These are phyloP conservation scores for Penicillium fuscoglaucum DNA, from an alignment of 2,329 filamentous ascomycete genomes.

Conservation along the genomic window DNA sequence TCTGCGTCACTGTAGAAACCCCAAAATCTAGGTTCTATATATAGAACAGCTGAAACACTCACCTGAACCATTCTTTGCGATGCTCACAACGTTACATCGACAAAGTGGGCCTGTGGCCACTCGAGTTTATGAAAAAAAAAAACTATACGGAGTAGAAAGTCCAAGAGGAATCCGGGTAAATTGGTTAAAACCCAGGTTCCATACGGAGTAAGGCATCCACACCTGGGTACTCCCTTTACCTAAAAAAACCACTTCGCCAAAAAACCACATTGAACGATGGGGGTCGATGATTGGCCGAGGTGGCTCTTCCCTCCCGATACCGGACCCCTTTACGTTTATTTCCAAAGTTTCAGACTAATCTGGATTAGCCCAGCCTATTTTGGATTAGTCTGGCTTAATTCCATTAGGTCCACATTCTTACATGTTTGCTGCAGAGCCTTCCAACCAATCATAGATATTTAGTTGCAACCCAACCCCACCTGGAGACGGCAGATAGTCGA, in stretches of 20 bases:
- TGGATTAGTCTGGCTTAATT: slow-evolving; percentile 5
- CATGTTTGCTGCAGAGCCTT: slow-evolving; percentile 22
- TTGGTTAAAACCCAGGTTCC: neutral
- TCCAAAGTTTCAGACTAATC: neutral
- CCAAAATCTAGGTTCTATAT: slow-evolving; percentile 4
- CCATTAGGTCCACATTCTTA: slow-evolving; percentile 22
- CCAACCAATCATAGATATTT: neutral
- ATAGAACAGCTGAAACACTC: slow-evolving; percentile 13
- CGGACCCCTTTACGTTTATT: slow-evolving; percentile 10
- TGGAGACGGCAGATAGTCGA: slow-evolving; percentile 42
- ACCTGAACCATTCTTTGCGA: slow-evolving; percentile 10
- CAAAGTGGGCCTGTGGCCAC: neutral
- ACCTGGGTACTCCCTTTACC: neutral
- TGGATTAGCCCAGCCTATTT: neutral
- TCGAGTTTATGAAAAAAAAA: too few species aligned
- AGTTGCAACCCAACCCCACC: slow-evolving; percentile 9
- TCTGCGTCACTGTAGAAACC: neutral
- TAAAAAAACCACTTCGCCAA: neutral
- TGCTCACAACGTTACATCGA: neutral
- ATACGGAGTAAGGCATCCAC: neutral
- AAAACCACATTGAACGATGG: neutral
- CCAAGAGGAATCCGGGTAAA: neutral
- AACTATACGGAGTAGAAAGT: neutral
- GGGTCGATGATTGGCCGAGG: slow-evolving; percentile 12
- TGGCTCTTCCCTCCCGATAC: slow-evolving; percentile 20